Evolutionary conservation across 495 filamentous ascomycete genomes (phyloP).

Genomic region (Xylona heveae): DNA sequence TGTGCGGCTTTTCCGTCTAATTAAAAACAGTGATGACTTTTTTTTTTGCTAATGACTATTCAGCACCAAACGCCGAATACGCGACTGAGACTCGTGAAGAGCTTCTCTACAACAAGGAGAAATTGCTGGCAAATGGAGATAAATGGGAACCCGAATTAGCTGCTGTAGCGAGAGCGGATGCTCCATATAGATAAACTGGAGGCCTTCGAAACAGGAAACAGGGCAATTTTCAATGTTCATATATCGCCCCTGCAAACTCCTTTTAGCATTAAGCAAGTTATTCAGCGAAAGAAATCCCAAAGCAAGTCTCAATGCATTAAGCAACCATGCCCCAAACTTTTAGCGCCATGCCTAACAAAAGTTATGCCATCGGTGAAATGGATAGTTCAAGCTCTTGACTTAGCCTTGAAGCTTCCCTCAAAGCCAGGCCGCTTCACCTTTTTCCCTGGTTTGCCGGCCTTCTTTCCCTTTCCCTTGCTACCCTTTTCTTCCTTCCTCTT

Average conservation of each 20-base stretch:
- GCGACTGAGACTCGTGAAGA: conserved; percentile 95
- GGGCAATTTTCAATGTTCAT: too few relatives aligned
- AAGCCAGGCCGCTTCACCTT: conserved; percentile 53
- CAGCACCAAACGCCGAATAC: conserved; percentile 87
- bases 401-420: conserved; percentile 65
- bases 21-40: background rate
- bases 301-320: too few relatives aligned
- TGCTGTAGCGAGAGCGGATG: conserved; percentile 58
- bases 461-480: conserved; percentile 32
- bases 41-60: background rate
- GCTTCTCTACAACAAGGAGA: conserved; percentile 96
- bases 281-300: too few relatives aligned
- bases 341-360: too few relatives aligned
- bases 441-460: conserved; percentile 34
- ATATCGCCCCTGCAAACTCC: too few relatives aligned
- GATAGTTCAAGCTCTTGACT: conserved; percentile 1
- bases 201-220: too few relatives aligned
- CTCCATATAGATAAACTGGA: conserved; percentile 18
- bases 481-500: conserved; percentile 56
- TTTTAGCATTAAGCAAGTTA: too few relatives aligned
- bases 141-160: conserved; percentile 98
- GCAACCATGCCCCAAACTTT: too few relatives aligned
- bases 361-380: background rate
- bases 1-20: conserved; percentile 21
- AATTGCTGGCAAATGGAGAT: conserved; percentile 72